Conservation (phyloP, 2,329 filamentous ascomycete species). For the Colletotrichum sp. region DNA sequence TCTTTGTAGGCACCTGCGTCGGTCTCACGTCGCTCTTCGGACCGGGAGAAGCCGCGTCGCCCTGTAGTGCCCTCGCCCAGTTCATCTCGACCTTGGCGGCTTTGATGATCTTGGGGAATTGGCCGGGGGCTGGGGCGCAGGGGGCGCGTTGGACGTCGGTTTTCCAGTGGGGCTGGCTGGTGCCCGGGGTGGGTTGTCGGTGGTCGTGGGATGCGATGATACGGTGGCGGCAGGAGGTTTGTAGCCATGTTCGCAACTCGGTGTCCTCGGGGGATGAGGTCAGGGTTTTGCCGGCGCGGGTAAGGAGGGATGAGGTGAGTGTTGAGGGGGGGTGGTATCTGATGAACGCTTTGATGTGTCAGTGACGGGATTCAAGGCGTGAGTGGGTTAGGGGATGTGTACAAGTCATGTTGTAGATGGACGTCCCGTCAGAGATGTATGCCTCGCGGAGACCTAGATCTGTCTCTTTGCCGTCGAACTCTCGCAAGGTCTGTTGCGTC, state of each 20-base stretch:
- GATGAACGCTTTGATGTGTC: not conserved
- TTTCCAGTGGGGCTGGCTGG: not conserved
- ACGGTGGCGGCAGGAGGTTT: not conserved
- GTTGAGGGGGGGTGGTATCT: not conserved
- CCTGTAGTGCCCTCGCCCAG: not conserved
- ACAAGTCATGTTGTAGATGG: not conserved
- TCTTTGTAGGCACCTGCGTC: not conserved
- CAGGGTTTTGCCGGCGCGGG: not conserved
- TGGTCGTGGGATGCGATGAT: not conserved
- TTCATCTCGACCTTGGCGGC: not conserved
- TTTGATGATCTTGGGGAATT: not conserved
- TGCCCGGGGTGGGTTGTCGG: not conserved
- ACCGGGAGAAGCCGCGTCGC: not conserved
- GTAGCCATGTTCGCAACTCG: not conserved
- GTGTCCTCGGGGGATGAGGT: not conserved
- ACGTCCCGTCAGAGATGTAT: not conserved
- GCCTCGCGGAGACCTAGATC: not conserved
- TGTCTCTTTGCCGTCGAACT: not conserved
- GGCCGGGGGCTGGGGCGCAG: not conserved
- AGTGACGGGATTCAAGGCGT: not conserved
- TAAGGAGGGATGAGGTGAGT: not conserved
- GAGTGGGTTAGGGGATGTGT: not conserved
- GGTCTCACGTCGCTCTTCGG: not conserved
- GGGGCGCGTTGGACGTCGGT: not conserved
- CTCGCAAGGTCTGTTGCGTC: accelerated